Percentiles rank a stretch among this genome's conserved stretches.
phyloP scores from a whole-genome alignment of 257 asterid species.

The Buddleja alternifolia region DNA sequence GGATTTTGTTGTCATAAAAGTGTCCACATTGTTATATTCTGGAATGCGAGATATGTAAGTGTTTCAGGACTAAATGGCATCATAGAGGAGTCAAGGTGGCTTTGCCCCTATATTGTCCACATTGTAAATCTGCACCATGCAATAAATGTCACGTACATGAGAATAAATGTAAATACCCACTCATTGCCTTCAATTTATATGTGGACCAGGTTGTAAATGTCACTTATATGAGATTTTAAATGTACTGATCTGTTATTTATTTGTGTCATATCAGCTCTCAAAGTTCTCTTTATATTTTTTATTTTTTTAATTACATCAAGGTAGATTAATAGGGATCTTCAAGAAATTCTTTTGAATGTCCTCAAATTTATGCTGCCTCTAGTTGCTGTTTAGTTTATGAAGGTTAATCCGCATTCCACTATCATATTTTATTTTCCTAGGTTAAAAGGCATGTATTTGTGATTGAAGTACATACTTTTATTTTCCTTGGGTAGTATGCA shows the following conservation, averaged over 20 bases:
- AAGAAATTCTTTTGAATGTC: neutral
- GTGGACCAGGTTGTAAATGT: too few relatives aligned
- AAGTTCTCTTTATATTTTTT: neutral
- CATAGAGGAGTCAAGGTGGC: neutral
- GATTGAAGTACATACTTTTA: neutral
- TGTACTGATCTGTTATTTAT: too few relatives aligned
- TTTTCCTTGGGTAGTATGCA: constrained; percentile 18
- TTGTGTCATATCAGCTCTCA: too few relatives aligned
- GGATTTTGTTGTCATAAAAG: neutral
- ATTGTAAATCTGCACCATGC: neutral
- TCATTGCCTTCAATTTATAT: too few relatives aligned
- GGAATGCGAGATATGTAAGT: too few relatives aligned
- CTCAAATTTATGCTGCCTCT: neutral
- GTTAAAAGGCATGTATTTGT: constrained; percentile 8
- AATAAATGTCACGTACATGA: too few relatives aligned
- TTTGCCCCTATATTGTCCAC: neutral
- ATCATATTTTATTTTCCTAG: neutral
- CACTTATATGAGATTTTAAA: too few relatives aligned
- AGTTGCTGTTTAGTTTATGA: constrained; percentile 18
- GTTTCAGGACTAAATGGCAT: too few relatives aligned
- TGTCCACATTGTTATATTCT: neutral
- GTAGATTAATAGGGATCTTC: neutral
- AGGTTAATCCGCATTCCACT: constrained; percentile 12
- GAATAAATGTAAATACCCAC: too few relatives aligned
- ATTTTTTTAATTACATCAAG: neutral